Evolutionary conservation across 176 grass and related monocot genomes (phyloP).

Genomic region (Bolboschoenus planiculmis): DNA sequence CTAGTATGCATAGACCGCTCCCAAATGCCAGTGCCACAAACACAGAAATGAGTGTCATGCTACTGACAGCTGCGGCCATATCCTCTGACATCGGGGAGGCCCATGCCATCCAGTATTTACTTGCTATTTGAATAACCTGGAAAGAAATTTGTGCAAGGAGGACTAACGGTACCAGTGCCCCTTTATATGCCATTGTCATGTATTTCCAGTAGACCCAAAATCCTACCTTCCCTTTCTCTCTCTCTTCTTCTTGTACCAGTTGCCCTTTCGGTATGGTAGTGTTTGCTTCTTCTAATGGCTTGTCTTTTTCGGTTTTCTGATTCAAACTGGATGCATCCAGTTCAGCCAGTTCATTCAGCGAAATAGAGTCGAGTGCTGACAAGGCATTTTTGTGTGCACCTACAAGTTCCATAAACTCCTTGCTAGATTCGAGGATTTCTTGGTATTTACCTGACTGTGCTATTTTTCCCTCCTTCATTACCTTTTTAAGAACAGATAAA

Average conservation of each 20-base stretch:
- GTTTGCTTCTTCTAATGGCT: slow-evolving; percentile 26
- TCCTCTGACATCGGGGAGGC: slow-evolving; percentile 40
- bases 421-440: slow-evolving; percentile 44
- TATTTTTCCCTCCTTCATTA: slow-evolving; percentile 73
- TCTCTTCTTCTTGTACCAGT: slow-evolving; percentile 65
- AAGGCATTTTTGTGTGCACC: slow-evolving; percentile 67
- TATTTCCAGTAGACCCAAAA: slow-evolving; percentile 56
- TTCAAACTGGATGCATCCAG: neutral
- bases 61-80: slow-evolving; percentile 32
- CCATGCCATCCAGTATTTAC: slow-evolving; percentile 66
- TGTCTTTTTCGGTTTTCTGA: slow-evolving; percentile 30
- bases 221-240: slow-evolving; percentile 57
- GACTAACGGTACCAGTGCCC: slow-evolving; percentile 44
- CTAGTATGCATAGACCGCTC: slow-evolving; percentile 38
- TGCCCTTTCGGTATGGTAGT: slow-evolving; percentile 37
- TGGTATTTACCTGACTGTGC: slow-evolving; percentile 66
- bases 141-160: slow-evolving; percentile 48
- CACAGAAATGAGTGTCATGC: slow-evolving; percentile 30
- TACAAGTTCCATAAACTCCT: slow-evolving; percentile 80
- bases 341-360: neutral
- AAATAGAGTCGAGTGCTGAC: slow-evolving; percentile 30
- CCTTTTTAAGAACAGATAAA: slow-evolving; percentile 6
- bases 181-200: slow-evolving; percentile 53
- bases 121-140: slow-evolving; percentile 45
- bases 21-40: slow-evolving; percentile 37